Conservation (phyloP, 805 yeast genomes). For the Kodamaea fukazawae region DNA sequence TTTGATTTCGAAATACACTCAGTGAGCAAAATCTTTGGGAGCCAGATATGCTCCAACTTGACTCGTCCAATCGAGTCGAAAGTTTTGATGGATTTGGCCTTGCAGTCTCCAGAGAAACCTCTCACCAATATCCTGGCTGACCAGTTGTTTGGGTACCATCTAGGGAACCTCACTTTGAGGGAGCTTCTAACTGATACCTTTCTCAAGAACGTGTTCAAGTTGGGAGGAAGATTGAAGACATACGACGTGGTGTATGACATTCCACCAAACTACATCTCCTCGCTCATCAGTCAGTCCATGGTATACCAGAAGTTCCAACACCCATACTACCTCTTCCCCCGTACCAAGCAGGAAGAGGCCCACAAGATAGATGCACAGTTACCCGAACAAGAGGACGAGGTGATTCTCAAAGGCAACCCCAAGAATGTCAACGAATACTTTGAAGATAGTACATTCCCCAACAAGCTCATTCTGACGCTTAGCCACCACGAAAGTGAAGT, state of each 20-base stretch:
- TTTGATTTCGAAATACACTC: conserved; percentile 9
- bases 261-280: conserved; percentile 23
- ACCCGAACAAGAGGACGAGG: conserved; percentile 2
- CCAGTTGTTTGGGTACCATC: background rate
- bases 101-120: background rate
- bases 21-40: conserved; percentile 13
- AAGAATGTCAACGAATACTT: conserved; percentile 6
- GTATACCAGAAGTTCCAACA: conserved; percentile 22
- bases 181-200: conserved; percentile 1
- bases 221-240: conserved; percentile 3
- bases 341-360: conserved; percentile 14
- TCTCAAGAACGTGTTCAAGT: conserved; percentile 7
- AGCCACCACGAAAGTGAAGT: conserved; percentile 67
- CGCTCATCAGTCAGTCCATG: conserved; percentile 21
- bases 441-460: conserved; percentile 40
- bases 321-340: conserved; percentile 29
- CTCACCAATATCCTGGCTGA: too few species aligned
- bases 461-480: conserved; percentile 44
- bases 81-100: conserved; percentile 1
- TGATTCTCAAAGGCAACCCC: conserved; percentile 4
- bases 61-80: conserved; percentile 26
- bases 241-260: conserved; percentile 12
- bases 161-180: background rate
- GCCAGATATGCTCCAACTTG: conserved; percentile 14
- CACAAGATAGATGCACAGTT: background rate